Percentiles rank a stretch among this genome's conserved stretches.
These are phyloP conservation scores for Pseudogymnoascus sp. DNA, from an alignment of 2,329 filamentous ascomycete genomes.

Conservation along the genomic window DNA sequence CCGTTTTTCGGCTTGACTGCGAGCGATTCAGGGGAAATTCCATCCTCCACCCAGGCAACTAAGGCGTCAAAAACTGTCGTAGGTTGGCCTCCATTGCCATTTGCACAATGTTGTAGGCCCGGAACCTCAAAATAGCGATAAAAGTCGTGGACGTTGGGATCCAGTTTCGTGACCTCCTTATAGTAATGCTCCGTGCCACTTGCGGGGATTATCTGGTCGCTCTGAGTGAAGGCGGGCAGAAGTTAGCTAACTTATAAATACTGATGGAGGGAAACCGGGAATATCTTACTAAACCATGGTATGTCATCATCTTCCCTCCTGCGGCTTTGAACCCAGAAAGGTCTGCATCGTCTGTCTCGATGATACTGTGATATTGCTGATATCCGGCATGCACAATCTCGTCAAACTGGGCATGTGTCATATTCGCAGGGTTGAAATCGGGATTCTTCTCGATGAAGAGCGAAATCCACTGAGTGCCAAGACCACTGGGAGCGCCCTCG, in stretches of 20 bases:
- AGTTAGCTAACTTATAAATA: not conserved
- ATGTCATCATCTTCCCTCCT: constrained; percentile 17
- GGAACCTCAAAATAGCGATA: constrained; percentile 30
- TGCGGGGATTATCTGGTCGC: constrained; percentile 15
- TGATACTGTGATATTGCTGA: constrained; percentile 14
- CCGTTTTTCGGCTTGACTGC: not conserved
- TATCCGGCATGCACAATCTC: not conserved
- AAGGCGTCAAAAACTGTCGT: constrained; percentile 24
- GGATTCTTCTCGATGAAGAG: constrained; percentile 14
- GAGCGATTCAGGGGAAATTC: constrained; percentile 22
- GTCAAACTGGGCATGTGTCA: constrained; percentile 13
- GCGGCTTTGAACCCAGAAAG: constrained; percentile 10
- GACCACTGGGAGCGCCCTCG: not conserved
- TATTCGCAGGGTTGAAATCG: constrained; percentile 11
- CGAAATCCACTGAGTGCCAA: constrained; percentile 10
- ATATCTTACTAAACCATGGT: constrained; percentile 15
- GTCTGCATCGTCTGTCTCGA: constrained; percentile 14
- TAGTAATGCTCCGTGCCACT: constrained; percentile 24
- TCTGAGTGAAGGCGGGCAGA: not conserved
- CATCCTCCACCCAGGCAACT: constrained; percentile 29
- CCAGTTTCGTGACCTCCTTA: constrained; percentile 17
- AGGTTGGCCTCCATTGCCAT: constrained; percentile 26
- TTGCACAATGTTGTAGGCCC: constrained; percentile 29
- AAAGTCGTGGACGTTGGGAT: constrained; percentile 25
- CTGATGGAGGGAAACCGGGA: not conserved